Conservation (phyloP, 768 basidiomycete species). For the Trametes gibbosa region DNA sequence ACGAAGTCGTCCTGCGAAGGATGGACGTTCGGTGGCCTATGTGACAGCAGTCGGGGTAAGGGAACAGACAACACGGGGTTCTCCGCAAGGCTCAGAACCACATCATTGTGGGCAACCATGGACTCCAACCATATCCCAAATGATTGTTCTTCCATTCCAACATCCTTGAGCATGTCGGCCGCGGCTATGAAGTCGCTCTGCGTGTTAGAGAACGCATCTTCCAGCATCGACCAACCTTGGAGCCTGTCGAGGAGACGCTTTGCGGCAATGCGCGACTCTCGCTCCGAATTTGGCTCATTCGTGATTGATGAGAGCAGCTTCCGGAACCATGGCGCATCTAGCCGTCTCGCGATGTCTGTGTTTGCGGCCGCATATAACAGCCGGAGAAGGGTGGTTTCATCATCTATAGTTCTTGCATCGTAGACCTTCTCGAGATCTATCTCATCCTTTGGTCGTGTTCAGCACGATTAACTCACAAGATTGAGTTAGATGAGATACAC, state of each 20-base stretch:
- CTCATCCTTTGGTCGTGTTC: constrained; percentile 44
- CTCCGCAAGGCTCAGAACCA: constrained; percentile 45
- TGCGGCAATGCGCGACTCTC: constrained; percentile 43
- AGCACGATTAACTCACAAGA: neutral
- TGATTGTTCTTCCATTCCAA: constrained; percentile 62
- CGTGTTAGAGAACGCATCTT: constrained; percentile 56
- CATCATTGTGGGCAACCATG: constrained; percentile 56
- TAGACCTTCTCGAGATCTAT: constrained; percentile 56
- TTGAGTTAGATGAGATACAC: too few species aligned
- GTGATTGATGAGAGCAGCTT: constrained; percentile 39
- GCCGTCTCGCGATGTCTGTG: constrained; percentile 55
- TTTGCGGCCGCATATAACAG: constrained; percentile 68
- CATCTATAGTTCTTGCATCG: constrained; percentile 44
- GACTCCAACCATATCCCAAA: constrained; percentile 73
- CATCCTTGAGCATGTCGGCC: constrained; percentile 54
- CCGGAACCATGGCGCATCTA: constrained; percentile 44
- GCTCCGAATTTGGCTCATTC: constrained; percentile 37
- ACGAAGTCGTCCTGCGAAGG: constrained; percentile 58
- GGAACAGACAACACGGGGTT: constrained; percentile 37
- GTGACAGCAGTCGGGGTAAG: constrained; percentile 36
- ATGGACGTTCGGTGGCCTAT: constrained; percentile 28
- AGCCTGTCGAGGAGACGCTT: constrained; percentile 49
- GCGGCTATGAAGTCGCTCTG: constrained; percentile 49
- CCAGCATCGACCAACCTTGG: constrained; percentile 56
- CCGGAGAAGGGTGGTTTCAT: constrained; percentile 51